Conservation (phyloP, 768 basidiomycete species). For the Tulasnella sp. region DNA sequence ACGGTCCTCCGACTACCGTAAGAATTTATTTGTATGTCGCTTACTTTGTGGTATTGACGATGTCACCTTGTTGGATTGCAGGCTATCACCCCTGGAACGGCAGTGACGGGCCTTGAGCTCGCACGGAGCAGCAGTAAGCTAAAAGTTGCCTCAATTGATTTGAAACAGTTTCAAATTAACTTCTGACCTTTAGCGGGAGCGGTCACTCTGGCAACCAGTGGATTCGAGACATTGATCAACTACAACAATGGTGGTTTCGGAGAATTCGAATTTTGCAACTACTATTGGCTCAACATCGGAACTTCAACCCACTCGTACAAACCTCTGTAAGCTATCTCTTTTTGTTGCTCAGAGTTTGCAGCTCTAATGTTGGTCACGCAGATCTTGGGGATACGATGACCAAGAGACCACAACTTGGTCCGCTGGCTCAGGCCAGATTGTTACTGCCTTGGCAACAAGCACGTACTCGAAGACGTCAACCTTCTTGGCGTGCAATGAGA, state of each 20-base stretch:
- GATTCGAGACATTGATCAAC: neutral
- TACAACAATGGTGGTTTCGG: constrained; percentile 8
- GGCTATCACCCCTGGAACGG: neutral
- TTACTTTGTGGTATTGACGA: neutral
- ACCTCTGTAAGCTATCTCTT: neutral
- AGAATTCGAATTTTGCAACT: neutral
- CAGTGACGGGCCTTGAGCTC: neutral
- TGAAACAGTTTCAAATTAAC: neutral
- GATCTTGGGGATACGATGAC: constrained; percentile 4
- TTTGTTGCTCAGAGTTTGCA: too few relatives aligned
- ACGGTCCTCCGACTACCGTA: neutral
- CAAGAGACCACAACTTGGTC: neutral
- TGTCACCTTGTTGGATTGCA: neutral
- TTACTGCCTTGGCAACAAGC: neutral
- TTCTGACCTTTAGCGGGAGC: neutral
- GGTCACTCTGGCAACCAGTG: neutral
- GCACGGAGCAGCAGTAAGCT: constrained; percentile 1
- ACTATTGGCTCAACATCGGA: constrained; percentile 15
- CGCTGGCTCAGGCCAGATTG: neutral
- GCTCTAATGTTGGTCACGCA: neutral
- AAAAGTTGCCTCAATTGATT: neutral
- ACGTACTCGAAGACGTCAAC: neutral
- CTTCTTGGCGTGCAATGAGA: constrained; percentile 15
- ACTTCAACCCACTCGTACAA: constrained; percentile 3
- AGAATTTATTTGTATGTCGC: neutral